A percentile compares a stretch with the other conserved stretches of the same genome.
These are phyloP conservation scores for Bauhinia variegata DNA, from an alignment of 306 rosid species.

Conservation along the genomic window DNA sequence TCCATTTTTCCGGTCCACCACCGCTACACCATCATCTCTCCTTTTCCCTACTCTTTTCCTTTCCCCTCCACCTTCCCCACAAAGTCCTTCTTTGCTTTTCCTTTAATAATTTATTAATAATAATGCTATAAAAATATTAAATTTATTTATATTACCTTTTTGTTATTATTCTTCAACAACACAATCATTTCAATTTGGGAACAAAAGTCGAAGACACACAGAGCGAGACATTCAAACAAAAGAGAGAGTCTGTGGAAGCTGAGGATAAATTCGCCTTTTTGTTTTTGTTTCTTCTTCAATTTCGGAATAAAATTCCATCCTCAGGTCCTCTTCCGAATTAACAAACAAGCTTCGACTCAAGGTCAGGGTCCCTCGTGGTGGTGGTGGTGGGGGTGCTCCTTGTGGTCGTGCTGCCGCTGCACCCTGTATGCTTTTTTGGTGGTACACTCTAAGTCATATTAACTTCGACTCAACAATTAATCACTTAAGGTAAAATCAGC, in stretches of 20 bases:
- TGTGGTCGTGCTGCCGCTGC: slow-evolving; percentile 20
- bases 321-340: slow-evolving; percentile 34
- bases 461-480: slow-evolving; percentile 39
- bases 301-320: not conserved
- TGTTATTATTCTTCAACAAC: slow-evolving; percentile 56
- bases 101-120: slow-evolving; percentile 38
- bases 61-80: slow-evolving; percentile 39
- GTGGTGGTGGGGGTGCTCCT: slow-evolving; percentile 7
- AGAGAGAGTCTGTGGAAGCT: slow-evolving; percentile 1
- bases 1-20: slow-evolving; percentile 74
- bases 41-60: slow-evolving; percentile 24
- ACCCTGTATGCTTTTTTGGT: not conserved
- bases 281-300: too few relatives aligned
- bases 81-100: slow-evolving; percentile 46
- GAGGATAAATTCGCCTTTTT: not conserved
- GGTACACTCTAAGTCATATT: slow-evolving; percentile 33
- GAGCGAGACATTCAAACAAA: slow-evolving; percentile 24
- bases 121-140: not conserved
- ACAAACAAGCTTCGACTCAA: slow-evolving; percentile 40
- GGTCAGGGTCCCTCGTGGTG: slow-evolving; percentile 33
- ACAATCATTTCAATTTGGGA: slow-evolving; percentile 48
- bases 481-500: slow-evolving; percentile 44
- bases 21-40: slow-evolving; percentile 50
- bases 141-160: slow-evolving; percentile 37
- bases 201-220: slow-evolving; percentile 20